These are phyloP conservation scores for Penicillium sp. DNA, from an alignment of 2,329 filamentous ascomycete species.

Conservation along the genomic window DNA sequence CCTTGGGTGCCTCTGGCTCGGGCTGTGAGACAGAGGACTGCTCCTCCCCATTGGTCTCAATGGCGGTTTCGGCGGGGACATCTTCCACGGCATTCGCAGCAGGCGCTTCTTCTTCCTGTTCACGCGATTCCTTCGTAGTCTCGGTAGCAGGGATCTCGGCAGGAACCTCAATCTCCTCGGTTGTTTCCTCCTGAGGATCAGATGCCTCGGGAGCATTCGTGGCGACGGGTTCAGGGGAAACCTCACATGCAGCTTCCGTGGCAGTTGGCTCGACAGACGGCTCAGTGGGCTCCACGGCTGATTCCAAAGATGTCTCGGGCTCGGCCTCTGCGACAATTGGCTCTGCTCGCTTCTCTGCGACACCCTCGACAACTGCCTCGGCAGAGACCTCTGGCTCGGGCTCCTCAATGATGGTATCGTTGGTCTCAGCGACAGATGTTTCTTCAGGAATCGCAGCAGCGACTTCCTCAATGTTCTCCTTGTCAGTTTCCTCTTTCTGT, in stretches of 20 bases:
- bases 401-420: slow-evolving; percentile 15
- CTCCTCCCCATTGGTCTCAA: not conserved
- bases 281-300: slow-evolving; percentile 14
- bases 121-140: not conserved
- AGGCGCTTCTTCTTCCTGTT: slow-evolving; percentile 6
- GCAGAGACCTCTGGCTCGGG: slow-evolving; percentile 12
- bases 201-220: not conserved
- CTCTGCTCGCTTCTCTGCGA: slow-evolving; percentile 3
- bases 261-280: slow-evolving; percentile 19
- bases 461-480: slow-evolving; percentile 28
- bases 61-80: not conserved
- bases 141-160: slow-evolving; percentile 6
- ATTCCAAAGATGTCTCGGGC: slow-evolving; percentile 9
- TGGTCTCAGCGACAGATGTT: slow-evolving; percentile 9
- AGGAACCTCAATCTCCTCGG: not conserved
- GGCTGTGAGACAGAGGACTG: not conserved
- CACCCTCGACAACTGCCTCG: slow-evolving; percentile 1
- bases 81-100: slow-evolving; percentile 4
- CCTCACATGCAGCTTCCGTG: slow-evolving; percentile 4
- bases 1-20: slow-evolving; percentile 19
- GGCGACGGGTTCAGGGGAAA: not conserved
- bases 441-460: slow-evolving; percentile 19
- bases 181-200: not conserved
- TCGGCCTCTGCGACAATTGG: not conserved
- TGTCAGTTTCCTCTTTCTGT: slow-evolving; percentile 25